phyloP scores from a whole-genome alignment of 352 stramenopile genomes.

The Pythium sp. region DNA sequence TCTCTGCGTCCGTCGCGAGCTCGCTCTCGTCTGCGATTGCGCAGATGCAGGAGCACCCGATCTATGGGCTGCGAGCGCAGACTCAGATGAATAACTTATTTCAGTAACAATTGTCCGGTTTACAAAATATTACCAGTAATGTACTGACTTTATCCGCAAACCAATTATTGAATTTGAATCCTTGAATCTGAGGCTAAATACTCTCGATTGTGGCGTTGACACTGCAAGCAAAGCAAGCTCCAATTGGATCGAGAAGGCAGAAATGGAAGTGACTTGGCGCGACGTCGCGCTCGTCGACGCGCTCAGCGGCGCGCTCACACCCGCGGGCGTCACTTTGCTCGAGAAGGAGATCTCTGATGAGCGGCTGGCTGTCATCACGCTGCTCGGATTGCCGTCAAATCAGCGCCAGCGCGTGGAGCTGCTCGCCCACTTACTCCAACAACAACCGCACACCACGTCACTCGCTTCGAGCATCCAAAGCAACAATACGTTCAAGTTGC shows the following conservation, averaged over 20 bases:
- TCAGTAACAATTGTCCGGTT: background rate
- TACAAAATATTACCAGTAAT: background rate
- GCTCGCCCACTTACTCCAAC: conserved; percentile 28
- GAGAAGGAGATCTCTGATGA: conserved; percentile 46
- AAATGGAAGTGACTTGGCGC: conserved; percentile 50
- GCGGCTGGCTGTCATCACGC: conserved; percentile 43
- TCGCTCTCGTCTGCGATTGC: conserved; percentile 13
- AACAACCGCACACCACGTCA: conserved; percentile 11
- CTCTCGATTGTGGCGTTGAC: background rate
- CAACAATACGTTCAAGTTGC: conserved; percentile 26
- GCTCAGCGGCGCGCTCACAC: conserved; percentile 27
- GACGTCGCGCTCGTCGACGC: conserved; percentile 37
- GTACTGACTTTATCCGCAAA: background rate
- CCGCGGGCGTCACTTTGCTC: conserved; percentile 34
- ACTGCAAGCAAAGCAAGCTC: background rate
- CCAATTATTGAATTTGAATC: background rate
- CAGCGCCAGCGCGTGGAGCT: conserved; percentile 27
- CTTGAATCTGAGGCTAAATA: background rate
- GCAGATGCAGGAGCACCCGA: conserved; percentile 17
- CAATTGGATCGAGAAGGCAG: background rate
- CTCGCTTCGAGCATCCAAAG: conserved; percentile 8
- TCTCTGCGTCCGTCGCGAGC: conserved; percentile 5
- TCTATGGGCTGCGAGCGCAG: background rate
- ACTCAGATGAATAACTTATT: conserved; percentile 10
- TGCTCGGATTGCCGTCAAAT: conserved; percentile 38